Percentiles rank a stretch among this genome's conserved stretches.
Evolutionary conservation across 148 eudicot species (phyloP).

Genomic region (Tetragonia tetragonoides): DNA sequence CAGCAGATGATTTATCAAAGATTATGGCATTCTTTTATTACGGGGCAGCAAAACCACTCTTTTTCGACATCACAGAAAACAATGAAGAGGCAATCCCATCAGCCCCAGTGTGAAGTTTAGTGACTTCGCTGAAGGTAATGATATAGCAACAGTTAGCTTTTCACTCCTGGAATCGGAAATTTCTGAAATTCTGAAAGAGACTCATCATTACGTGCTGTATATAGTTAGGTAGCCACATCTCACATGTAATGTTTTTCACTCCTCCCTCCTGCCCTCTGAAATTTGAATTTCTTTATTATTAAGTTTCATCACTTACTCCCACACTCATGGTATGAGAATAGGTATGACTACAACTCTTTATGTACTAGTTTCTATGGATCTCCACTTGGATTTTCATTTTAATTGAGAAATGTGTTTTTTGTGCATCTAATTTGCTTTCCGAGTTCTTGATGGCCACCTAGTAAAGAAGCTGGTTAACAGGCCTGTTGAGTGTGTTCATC

Average conservation of each 20-base stretch:
- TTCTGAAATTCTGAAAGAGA: neutral
- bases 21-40: conserved; percentile 94
- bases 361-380: too few relatives aligned
- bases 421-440: neutral
- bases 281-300: too few relatives aligned
- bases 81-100: conserved; percentile 61
- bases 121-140: neutral
- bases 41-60: conserved; percentile 83
- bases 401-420: neutral
- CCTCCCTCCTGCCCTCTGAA: too few relatives aligned
- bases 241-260: too few relatives aligned
- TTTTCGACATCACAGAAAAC: conserved; percentile 37
- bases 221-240: neutral
- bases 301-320: too few relatives aligned
- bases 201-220: neutral
- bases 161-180: neutral
- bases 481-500: neutral
- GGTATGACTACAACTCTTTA: too few relatives aligned
- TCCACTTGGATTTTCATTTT: neutral
- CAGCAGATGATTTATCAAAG: conserved; percentile 85
- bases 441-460: neutral
- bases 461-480: neutral
- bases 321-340: too few relatives aligned
- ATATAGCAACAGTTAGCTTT: conserved; percentile 7
- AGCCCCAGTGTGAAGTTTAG: conserved; percentile 23